Conservation (phyloP, 352 stramenopile genomes). For the Aphanomyces euteiches region DNA sequence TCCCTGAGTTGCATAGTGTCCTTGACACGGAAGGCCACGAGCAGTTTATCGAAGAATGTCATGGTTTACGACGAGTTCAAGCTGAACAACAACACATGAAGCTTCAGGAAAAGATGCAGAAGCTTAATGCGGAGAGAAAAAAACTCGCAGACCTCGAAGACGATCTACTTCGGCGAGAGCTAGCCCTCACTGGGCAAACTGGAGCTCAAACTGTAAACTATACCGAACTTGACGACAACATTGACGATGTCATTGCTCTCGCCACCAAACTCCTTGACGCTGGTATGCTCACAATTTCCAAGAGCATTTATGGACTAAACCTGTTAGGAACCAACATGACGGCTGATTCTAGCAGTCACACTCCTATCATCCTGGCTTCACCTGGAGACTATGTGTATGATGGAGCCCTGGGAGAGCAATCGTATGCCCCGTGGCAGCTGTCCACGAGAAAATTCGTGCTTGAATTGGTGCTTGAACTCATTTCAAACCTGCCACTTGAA, state of each 20-base stretch:
- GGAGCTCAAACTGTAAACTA: too few relatives aligned
- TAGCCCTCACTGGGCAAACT: too few relatives aligned
- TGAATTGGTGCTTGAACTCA: neutral
- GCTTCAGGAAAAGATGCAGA: neutral
- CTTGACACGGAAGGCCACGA: conserved; percentile 1
- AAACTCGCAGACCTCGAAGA: conserved; percentile 7
- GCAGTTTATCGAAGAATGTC: conserved; percentile 4
- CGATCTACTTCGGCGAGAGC: neutral
- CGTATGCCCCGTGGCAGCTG: neutral
- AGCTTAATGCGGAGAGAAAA: conserved; percentile 2
- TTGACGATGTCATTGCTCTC: conserved; percentile 11
- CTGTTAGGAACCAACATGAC: too few relatives aligned
- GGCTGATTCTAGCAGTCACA: too few relatives aligned
- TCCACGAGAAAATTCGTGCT: neutral
- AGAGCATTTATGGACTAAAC: too few relatives aligned
- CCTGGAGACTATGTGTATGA: neutral
- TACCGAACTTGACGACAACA: neutral
- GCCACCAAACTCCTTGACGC: neutral
- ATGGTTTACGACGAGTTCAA: neutral
- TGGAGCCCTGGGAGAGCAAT: neutral
- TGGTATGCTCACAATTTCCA: neutral
- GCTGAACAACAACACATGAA: neutral
- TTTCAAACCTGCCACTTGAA: neutral
- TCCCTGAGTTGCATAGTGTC: neutral
- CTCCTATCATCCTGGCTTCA: too few relatives aligned